phyloP scores from a whole-genome alignment of 2,329 filamentous ascomycete species.

The Chrysoporthe puriensis region DNA sequence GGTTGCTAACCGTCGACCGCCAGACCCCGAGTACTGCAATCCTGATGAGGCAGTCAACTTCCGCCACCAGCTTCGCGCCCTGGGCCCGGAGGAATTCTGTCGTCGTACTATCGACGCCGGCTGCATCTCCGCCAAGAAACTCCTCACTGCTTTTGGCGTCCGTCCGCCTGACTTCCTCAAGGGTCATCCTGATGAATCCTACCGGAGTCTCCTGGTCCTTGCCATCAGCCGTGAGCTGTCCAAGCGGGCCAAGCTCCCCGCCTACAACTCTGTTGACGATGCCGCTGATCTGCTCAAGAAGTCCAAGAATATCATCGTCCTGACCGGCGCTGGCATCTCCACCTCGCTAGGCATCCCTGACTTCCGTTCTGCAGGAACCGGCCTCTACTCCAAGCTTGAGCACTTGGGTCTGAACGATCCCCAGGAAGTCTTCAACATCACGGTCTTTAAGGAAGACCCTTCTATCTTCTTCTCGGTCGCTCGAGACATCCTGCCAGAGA shows the following conservation, averaged over 20 bases:
- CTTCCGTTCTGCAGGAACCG: conserved; percentile 91
- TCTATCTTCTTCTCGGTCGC: conserved; percentile 89
- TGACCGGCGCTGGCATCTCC: conserved; percentile 95
- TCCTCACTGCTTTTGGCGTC: conserved; percentile 85
- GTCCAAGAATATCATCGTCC: conserved; percentile 83
- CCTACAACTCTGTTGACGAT: conserved; percentile 87
- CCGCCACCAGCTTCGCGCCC: conserved; percentile 70
- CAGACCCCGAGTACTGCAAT: conserved; percentile 60
- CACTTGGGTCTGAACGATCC: conserved; percentile 80
- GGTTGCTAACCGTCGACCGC: conserved; percentile 19
- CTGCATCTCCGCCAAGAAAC: conserved; percentile 75
- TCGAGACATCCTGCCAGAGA: conserved; percentile 83
- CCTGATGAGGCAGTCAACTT: conserved; percentile 70
- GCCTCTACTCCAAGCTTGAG: conserved; percentile 84
- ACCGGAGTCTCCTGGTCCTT: conserved; percentile 74
- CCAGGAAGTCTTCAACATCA: conserved; percentile 94
- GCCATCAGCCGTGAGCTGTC: conserved; percentile 80
- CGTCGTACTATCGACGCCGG: conserved; percentile 70
- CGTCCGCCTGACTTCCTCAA: conserved; percentile 74
- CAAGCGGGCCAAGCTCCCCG: conserved; percentile 76
- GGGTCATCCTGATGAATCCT: conserved; percentile 71
- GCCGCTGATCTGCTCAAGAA: conserved; percentile 76
- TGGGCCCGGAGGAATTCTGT: conserved; percentile 80
- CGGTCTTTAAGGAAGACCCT: conserved; percentile 83
- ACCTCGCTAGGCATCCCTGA: conserved; percentile 96